These are phyloP conservation scores for Linnemannia elongata DNA, from an alignment of 192 early-diverging fungal species.

Conservation along the genomic window DNA sequence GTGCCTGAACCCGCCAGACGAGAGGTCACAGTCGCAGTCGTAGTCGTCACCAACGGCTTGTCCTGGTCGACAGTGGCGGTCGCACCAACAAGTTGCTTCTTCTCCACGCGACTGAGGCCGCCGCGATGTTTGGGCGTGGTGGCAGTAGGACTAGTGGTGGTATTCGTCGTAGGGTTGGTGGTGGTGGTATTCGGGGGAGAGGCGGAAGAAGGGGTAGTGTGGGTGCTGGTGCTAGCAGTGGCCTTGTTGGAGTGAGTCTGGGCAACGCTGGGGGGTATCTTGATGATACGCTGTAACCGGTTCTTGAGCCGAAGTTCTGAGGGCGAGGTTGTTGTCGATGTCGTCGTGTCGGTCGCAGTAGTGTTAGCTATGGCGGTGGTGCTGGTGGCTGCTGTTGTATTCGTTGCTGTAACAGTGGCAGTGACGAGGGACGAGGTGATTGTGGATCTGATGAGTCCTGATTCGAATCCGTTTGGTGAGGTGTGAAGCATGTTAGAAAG, in stretches of 20 bases:
- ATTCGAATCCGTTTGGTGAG: constrained; percentile 21
- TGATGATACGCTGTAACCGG: constrained; percentile 34
- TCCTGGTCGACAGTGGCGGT: background rate
- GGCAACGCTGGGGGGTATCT: constrained; percentile 27
- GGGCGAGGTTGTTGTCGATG: background rate
- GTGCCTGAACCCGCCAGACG: background rate
- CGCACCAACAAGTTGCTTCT: constrained; percentile 17
- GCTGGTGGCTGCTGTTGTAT: background rate
- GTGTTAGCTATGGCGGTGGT: background rate
- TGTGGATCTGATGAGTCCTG: constrained; percentile 8
- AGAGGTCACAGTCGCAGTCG: constrained; percentile 7
- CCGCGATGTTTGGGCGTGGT: constrained; percentile 7
- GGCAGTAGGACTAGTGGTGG: no score
- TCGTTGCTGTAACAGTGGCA: background rate
- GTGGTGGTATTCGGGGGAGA: background rate
- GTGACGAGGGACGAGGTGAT: background rate
- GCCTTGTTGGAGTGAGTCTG: constrained; percentile 29
- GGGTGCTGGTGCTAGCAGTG: background rate
- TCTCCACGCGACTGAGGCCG: constrained; percentile 17
- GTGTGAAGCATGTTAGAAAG: constrained; percentile 9
- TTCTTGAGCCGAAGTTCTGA: constrained; percentile 21
- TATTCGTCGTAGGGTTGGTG: background rate
- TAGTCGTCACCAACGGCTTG: constrained; percentile 7
- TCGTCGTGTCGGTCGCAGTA: background rate
- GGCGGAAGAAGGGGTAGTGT: background rate